A percentile compares a stretch with the other conserved stretches of the same genome.
Conservation (phyloP, 2,329 filamentous ascomycete genomes). For the Colletotrichum nymphaeae region DNA sequence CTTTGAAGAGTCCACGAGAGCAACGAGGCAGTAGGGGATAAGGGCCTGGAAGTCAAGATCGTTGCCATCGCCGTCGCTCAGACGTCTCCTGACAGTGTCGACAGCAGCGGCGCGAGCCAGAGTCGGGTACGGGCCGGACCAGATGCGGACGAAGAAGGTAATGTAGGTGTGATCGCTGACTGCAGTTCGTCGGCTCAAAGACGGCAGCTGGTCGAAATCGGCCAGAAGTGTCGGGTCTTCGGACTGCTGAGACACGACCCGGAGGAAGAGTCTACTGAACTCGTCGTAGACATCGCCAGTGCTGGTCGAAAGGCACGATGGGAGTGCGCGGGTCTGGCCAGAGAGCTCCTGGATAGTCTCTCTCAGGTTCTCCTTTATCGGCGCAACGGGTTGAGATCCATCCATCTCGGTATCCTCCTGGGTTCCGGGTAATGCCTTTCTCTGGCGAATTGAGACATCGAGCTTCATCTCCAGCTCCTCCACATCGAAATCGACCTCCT, state of each 20-base stretch:
- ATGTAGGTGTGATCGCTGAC: conserved; percentile 74
- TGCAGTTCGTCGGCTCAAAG: conserved; percentile 65
- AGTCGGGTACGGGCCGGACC: conserved; percentile 77
- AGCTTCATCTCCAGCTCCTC: conserved; percentile 81
- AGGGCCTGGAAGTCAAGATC: conserved; percentile 79
- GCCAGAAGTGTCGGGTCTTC: conserved; percentile 53
- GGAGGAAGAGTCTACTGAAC: conserved; percentile 69
- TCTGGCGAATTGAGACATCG: conserved; percentile 74
- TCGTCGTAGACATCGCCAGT: conserved; percentile 66
- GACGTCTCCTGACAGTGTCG: conserved; percentile 67
- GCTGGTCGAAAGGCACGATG: conserved; percentile 64
- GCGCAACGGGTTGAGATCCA: conserved; percentile 44
- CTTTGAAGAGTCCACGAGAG: conserved; percentile 80
- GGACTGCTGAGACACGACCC: conserved; percentile 58
- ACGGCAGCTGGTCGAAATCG: conserved; percentile 65
- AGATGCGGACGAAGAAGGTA: conserved; percentile 80
- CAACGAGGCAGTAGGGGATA: conserved; percentile 83
- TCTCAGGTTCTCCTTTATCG: conserved; percentile 50
- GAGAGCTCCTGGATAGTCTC: conserved; percentile 53
- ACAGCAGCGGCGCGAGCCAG: conserved; percentile 77
- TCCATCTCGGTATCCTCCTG: conserved; percentile 64
- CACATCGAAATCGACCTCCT: conserved; percentile 77
- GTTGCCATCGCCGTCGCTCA: conserved; percentile 62
- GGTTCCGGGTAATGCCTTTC: conserved; percentile 59
- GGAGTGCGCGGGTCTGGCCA: conserved; percentile 49